Evolutionary conservation across 495 filamentous ascomycete species (phyloP).

Genomic region (Melanomma pulvis-pyrius): DNA sequence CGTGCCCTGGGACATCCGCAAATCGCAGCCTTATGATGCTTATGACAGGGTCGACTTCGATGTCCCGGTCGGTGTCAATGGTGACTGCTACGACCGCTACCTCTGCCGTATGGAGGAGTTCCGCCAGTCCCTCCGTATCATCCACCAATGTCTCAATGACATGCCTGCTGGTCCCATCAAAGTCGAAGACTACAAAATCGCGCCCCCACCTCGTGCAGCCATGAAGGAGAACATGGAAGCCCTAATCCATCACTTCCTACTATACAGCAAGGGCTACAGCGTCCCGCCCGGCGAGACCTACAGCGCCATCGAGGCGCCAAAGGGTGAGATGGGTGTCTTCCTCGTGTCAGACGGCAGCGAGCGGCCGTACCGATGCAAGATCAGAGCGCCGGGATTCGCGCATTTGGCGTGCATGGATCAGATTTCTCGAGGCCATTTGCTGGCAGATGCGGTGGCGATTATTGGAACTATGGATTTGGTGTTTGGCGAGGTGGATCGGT

Average conservation of each 20-base stretch:
- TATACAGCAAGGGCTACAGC: constrained; percentile 97
- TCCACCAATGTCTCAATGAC: constrained; percentile 98
- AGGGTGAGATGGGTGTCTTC: constrained; percentile 99
- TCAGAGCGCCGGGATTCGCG: constrained; percentile 94
- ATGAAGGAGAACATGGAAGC: constrained; percentile 99
- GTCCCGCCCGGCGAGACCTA: constrained; percentile 99
- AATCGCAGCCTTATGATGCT: constrained; percentile 93
- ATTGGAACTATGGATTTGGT: constrained; percentile 59
- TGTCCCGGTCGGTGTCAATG: constrained; percentile 93
- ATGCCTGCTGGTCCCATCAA: constrained; percentile 94
- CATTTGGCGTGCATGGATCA: constrained; percentile 95
- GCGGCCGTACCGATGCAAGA: constrained; percentile 96
- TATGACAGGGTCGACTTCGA: constrained; percentile 98
- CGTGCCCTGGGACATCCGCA: constrained; percentile 97
- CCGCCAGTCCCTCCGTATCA: constrained; percentile 94
- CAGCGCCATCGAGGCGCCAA: constrained; percentile 94
- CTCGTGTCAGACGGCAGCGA: constrained; percentile 96
- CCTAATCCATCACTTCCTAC: constrained; percentile 97
- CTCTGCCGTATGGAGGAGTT: constrained; percentile 99
- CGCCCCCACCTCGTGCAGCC: constrained; percentile 90
- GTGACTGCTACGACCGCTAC: constrained; percentile 99
- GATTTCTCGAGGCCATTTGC: constrained; percentile 82
- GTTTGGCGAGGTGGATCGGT: constrained; percentile 37
- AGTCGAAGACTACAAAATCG: constrained; percentile 98
- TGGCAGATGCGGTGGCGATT: constrained; percentile 96